Evolutionary conservation across 2,329 filamentous ascomycete species (phyloP), one percentile per base, ranked within the genome.

Genomic region (Septoria linicola): DNA sequence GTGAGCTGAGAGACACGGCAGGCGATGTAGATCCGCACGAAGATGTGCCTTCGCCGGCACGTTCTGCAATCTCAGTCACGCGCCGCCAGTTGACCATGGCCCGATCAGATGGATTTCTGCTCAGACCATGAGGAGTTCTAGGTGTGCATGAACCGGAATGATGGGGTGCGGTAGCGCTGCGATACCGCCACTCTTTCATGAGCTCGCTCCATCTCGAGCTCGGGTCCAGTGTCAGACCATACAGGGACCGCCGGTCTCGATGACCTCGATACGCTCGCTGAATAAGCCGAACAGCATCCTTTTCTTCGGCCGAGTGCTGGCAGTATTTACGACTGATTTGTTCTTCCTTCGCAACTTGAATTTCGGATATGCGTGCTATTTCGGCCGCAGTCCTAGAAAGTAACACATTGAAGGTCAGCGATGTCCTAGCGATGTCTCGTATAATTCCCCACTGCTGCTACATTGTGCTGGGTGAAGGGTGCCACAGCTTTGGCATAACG

Each of bases 201-300:
- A 87, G 84, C 60, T 88, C 82, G 5, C 80, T 73, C 86, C 87
- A 90, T 62, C 87, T 75, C 21, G 83, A 82, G 21, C 77, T 81
- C 8, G 87, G 80, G 66, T 87, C 80, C 19, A 95, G 68, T 2
- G 79, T 80, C 55, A 87, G 74, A 0, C 88, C 89, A 25, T 80
- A 69, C 56, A 92, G 76, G 67, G 89, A 83, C 41, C 89, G 75
- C 35, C 89, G 79, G 42, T 81, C 78, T 44, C 87, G 80, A 68
- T 93, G 88, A 5, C 88, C 88, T 31, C 89, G 80, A 66, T 91
- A 95, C 14, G 83, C 85, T 59, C 85, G 81, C 54, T 69, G 67
- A 17, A 69, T 69, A 35, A 59, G 60, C 27, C 54, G 58, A 2
- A 66, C 67, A 8, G 67, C 66, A 39, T 60, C 58, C 13, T 58